A percentile compares a stretch with the other conserved stretches of the same genome.
Evolutionary conservation across 176 grass and related monocot genomes (phyloP).

Genomic region (Avena eriantha): DNA sequence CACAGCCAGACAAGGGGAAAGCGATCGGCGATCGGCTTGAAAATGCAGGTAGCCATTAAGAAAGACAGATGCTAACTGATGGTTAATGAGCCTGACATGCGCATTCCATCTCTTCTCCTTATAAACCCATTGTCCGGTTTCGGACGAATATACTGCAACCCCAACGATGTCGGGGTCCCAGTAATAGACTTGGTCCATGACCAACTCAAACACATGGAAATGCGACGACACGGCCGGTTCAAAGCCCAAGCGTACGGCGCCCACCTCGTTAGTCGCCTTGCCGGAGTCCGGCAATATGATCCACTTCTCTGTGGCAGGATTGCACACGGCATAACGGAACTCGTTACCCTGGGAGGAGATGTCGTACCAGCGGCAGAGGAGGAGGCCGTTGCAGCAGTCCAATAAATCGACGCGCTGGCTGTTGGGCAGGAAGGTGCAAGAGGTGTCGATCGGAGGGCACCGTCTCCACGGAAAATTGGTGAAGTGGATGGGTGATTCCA

Average conservation of each 20-base stretch:
- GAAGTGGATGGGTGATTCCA: not conserved
- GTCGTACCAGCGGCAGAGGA: not conserved
- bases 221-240: not conserved
- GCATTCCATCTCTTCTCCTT: not conserved
- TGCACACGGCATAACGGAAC: slow-evolving; percentile 1
- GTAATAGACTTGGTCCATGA: not conserved
- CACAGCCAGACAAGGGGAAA: not conserved
- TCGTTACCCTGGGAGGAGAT: not conserved
- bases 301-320: slow-evolving; percentile 25
- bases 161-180: not conserved
- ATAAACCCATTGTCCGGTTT: not conserved
- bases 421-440: not conserved
- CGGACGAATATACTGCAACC: slow-evolving; percentile 24
- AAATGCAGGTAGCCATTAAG: slow-evolving; percentile 32
- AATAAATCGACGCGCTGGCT: not conserved
- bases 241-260: not conserved
- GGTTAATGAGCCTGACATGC: not conserved
- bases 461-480: not conserved
- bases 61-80: not conserved
- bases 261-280: too few species aligned
- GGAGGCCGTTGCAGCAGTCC: not conserved
- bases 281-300: not conserved
- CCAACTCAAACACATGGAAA: too few species aligned
- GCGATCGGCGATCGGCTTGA: not conserved
- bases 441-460: not conserved